Conservation (phyloP, 768 basidiomycete genomes). For the Boletus fagicola region DNA sequence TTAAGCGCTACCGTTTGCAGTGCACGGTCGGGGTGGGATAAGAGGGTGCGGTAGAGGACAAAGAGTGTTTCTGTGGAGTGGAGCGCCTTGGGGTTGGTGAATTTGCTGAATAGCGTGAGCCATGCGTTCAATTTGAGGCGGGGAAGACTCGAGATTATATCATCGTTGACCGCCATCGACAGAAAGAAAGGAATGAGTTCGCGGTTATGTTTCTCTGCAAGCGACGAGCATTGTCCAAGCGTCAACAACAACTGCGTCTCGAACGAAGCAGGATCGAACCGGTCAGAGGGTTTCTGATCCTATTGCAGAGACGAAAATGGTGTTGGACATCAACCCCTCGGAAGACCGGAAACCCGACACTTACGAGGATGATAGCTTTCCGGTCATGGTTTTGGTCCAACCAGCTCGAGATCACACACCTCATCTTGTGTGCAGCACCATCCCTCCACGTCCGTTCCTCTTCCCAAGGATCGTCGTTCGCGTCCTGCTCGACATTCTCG, state of each 20-base stretch:
- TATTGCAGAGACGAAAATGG: slow-evolving; percentile 10
- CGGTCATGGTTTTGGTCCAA: slow-evolving; percentile 31
- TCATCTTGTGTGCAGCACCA: slow-evolving; percentile 64
- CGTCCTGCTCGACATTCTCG: slow-evolving; percentile 17
- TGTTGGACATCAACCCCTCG: not conserved
- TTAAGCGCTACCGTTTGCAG: slow-evolving; percentile 74
- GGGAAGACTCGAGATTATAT: slow-evolving; percentile 42
- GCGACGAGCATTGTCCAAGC: slow-evolving; percentile 61
- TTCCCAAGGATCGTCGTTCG: slow-evolving; percentile 46
- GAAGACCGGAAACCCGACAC: not conserved
- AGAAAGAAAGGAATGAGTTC: slow-evolving; percentile 88
- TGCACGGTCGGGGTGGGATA: slow-evolving; percentile 80
- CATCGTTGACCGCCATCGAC: slow-evolving; percentile 34
- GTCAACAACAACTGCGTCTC: slow-evolving; percentile 76
- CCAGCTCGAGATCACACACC: slow-evolving; percentile 50
- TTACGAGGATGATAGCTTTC: slow-evolving; percentile 36
- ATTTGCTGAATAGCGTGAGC: slow-evolving; percentile 85
- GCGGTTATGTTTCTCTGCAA: slow-evolving; percentile 86
- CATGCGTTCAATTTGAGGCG: slow-evolving; percentile 68
- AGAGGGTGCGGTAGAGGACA: slow-evolving; percentile 63
- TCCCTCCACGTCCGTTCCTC: slow-evolving; percentile 77
- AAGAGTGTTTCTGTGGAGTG: slow-evolving; percentile 65
- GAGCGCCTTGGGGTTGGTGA: slow-evolving; percentile 90
- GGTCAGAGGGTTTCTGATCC: slow-evolving; percentile 44
- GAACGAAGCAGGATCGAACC: slow-evolving; percentile 74